Conservation (phyloP, 2,329 filamentous ascomycete species). For the Aspergillus fijiensis region DNA sequence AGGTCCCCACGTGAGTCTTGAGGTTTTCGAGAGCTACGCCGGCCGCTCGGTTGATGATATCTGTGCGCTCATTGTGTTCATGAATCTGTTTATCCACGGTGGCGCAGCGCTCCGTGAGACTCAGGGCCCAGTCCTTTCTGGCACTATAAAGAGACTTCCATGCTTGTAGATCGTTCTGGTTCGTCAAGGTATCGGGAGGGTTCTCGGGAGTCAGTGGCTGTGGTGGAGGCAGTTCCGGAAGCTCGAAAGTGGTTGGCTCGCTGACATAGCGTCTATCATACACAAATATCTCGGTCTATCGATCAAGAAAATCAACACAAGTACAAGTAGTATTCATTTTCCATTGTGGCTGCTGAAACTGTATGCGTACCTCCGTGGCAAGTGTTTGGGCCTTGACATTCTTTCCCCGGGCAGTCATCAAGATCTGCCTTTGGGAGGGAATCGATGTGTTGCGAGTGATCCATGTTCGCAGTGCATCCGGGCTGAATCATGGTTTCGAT, state of each 20-base stretch:
- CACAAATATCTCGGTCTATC: constrained; percentile 81
- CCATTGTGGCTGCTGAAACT: background rate
- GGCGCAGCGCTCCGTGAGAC: constrained; percentile 67
- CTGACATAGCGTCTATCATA: constrained; percentile 77
- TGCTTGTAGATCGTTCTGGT: constrained; percentile 76
- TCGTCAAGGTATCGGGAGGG: constrained; percentile 76
- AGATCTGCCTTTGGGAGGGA: constrained; percentile 74
- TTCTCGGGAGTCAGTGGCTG: constrained; percentile 59
- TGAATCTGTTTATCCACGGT: constrained; percentile 62
- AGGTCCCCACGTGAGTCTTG: constrained; percentile 47
- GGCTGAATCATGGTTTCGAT: constrained; percentile 47
- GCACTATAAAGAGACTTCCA: constrained; percentile 86
- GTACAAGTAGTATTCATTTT: background rate
- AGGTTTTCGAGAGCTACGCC: constrained; percentile 81
- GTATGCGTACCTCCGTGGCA: constrained; percentile 66
- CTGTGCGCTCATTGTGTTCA: constrained; percentile 49
- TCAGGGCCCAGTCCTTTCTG: constrained; percentile 75
- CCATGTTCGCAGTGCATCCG: constrained; percentile 83
- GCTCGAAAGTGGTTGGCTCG: constrained; percentile 48
- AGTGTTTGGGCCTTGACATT: constrained; percentile 79
- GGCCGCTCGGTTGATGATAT: constrained; percentile 69
- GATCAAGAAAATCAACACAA: background rate
- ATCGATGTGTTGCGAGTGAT: constrained; percentile 74
- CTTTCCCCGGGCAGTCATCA: constrained; percentile 81
- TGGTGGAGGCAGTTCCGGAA: constrained; percentile 54